phyloP scores from a whole-genome alignment of 1,284 basidiomycete species.

The Ustilago esculenta region DNA sequence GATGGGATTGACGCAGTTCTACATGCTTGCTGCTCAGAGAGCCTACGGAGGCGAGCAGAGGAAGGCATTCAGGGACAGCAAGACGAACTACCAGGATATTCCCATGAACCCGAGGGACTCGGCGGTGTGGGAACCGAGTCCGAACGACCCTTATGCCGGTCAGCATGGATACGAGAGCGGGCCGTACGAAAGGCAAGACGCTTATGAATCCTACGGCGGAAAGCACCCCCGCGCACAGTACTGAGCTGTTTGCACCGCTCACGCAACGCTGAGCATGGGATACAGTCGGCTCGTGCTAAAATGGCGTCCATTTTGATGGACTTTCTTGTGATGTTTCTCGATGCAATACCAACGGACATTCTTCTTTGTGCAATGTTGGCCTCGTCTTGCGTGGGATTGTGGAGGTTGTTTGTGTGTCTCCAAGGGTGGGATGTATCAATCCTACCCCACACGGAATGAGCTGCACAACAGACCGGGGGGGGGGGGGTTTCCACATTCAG shows the following conservation, averaged over 20 bases:
- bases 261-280: too few species aligned
- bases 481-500: too few species aligned
- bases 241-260: neutral
- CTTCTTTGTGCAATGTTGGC: too few species aligned
- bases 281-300: too few species aligned
- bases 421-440: too few species aligned
- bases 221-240: conserved; percentile 23
- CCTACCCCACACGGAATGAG: too few species aligned
- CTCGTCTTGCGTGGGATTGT: too few species aligned
- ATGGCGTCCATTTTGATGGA: neutral
- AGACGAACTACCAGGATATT: conserved; percentile 41
- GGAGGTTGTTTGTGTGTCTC: too few species aligned
- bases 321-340: neutral
- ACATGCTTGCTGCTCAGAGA: conserved; percentile 62
- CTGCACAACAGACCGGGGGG: too few species aligned
- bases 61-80: conserved; percentile 31
- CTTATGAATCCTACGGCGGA: conserved; percentile 31
- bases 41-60: conserved; percentile 61
- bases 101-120: conserved; percentile 55
- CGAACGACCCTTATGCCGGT: conserved; percentile 21
- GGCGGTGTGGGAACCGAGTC: conserved; percentile 49
- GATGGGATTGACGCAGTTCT: conserved; percentile 64
- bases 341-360: conserved; percentile 20
- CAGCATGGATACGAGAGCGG: conserved; percentile 3
- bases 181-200: conserved; percentile 1